Evolutionary conservation across 1,284 basidiomycete species (phyloP).

Genomic region (Microbotryum saponariae): DNA sequence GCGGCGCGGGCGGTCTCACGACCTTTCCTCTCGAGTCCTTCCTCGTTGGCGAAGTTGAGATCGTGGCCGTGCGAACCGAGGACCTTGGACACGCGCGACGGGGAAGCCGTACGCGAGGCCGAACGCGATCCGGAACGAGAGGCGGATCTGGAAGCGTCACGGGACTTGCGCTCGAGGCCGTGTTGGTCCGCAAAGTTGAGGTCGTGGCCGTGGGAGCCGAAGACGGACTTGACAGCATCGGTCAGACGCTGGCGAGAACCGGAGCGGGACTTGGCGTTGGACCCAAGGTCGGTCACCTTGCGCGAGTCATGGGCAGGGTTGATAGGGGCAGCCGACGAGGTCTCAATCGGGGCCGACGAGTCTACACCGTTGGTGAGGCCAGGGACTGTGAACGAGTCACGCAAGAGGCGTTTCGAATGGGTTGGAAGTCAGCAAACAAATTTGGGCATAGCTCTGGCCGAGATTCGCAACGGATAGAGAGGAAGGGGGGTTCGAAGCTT

Average conservation of each 20-base stretch:
- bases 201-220: slow-evolving; percentile 3
- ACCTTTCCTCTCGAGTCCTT: slow-evolving; percentile 1
- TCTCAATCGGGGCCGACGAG: too few relatives aligned
- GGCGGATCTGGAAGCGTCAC: background rate
- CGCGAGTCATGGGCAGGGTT: too few relatives aligned
- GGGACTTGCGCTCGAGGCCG: slow-evolving; percentile 1
- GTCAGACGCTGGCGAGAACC: background rate
- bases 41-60: background rate
- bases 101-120: background rate
- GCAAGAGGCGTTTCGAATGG: background rate
- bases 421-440: background rate
- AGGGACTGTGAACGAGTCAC: background rate
- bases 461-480: too few relatives aligned
- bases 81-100: too few relatives aligned
- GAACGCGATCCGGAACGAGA: slow-evolving; percentile 1
- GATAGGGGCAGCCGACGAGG: too few relatives aligned
- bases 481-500: too few relatives aligned
- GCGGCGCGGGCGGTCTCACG: background rate
- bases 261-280: background rate
- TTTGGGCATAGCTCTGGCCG: too few relatives aligned
- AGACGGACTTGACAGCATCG: background rate
- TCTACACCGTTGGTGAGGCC: background rate
- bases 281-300: background rate
- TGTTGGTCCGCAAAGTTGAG: background rate
- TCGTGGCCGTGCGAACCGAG: background rate